Evolutionary conservation across 1,284 basidiomycete genomes (phyloP), one percentile per base, ranked within the genome.

Genomic region (Naganishia albida): DNA sequence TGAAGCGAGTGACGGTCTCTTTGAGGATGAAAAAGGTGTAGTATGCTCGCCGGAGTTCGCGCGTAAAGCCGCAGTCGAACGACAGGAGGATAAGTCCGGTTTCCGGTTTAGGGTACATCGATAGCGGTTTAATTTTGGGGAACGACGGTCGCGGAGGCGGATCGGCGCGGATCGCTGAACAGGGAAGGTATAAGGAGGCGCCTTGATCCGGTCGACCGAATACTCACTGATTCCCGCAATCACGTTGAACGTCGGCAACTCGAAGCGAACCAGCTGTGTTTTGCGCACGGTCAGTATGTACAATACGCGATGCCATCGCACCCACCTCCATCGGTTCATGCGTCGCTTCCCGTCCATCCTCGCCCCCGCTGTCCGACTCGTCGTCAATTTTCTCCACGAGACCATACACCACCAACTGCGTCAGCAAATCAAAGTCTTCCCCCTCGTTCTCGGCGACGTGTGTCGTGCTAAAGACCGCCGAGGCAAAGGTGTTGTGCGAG

Each of bases 141-240:
- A 74, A 73, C 2, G 66, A 68, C 50, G 72, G 69, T 26, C 78
- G 65, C 1, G 78, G 78, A 13, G 78, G 77, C 2, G 78, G 78
- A 66, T 80, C 78, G 4, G 77, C 74, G 1, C 78, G 72, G 43
- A 77, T 71, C 2, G 65, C 67, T 65, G 25, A 59, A n/a, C 26
- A 25, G 26, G 16, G 44, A 23, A n/a, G 28, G 40, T n/a, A 43
- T 20, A 38, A n/a, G 7, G 2, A 20, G 18, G 6, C 28, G 34
- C 25, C 28, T n/a, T 23, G 49, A 6, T 59, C 28, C 46, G 4
- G 8, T 40, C 3, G 3, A 8, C n/a, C 44, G 48, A 1, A 20
- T 25, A 60, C 56, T 46, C 42, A 62, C 65, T 34, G 12, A 63
- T 42, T 15, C 46, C 49, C 13, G 53, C 28, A 26, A 57, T 57